Evolutionary conservation across 1,284 basidiomycete species (phyloP), one percentile per base, ranked within the genome.

Genomic region (Sporisorium graminicola): DNA sequence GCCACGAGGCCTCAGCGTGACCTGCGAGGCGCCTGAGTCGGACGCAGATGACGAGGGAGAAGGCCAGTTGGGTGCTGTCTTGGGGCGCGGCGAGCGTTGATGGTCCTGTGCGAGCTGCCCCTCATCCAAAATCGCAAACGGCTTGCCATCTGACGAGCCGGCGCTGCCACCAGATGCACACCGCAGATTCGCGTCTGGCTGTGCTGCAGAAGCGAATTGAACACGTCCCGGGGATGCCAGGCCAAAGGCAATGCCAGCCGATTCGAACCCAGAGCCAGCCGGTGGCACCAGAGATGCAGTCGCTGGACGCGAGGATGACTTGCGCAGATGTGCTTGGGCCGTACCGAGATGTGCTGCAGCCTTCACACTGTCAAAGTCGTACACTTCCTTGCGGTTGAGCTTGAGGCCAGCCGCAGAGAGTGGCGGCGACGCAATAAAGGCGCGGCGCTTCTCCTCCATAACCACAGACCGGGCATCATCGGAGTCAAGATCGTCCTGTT

Each of bases 281-380:
- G 31, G 37, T n/a, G 52, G 58, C 6, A 57, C 42, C n/a, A 59
- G 59, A 13, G 63, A 65, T 43, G 65, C 57, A 37, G 60, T 72
- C 3, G 64, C 63, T 12, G 67, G 73, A 20, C 73, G 58, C 8
- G 8, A 1, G 12, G 46, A 46, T 1, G 52, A 20, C 26, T 37
- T 64, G 35, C 49, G 54, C 31, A 46, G 13, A 4, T 50, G 57
- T n/a, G 9, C 22, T 2, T 53, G 49, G 14, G 54, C 49, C 0
- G 22, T 37, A 9, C 56, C 65, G 7, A 77, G 13, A 20, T 55
- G 50, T 18, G 74, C 74, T 7, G 74, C 74, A 12, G 74, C 74
- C 33, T 69, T 72, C 35, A 77, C 69, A n/a, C 42, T 59, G 47
- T 77, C 74, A 42, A 77, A 43, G n/a, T 73, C 69, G 44, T 77